Conservation (phyloP, 2,329 filamentous ascomycete species). For the Diplodia sapinea region DNA sequence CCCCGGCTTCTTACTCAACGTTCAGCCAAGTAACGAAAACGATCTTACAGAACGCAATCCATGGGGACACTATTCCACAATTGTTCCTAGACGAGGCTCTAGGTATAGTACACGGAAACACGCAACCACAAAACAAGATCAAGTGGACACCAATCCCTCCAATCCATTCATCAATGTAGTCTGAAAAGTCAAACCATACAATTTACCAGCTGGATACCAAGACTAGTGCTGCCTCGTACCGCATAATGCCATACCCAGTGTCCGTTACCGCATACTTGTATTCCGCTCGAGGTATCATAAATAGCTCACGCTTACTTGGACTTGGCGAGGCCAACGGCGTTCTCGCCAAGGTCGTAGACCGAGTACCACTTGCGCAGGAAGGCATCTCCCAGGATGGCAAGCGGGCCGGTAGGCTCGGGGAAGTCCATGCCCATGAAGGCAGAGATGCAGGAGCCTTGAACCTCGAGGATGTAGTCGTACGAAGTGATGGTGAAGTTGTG, state of each 20-base stretch:
- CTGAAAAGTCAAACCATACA: constrained; percentile 9
- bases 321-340: constrained; percentile 86
- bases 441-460: constrained; percentile 94
- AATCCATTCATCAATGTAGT: not conserved
- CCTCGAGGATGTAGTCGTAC: constrained; percentile 94
- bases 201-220: constrained; percentile 5
- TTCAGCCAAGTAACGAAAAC: no score
- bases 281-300: constrained; percentile 18
- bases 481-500: constrained; percentile 90
- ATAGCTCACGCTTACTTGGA: constrained; percentile 63
- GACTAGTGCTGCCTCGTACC: not conserved
- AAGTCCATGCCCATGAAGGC: constrained; percentile 94
- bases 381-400: constrained; percentile 91
- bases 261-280: constrained; percentile 13
- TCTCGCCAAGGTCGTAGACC: constrained; percentile 91
- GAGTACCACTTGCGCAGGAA: constrained; percentile 88
- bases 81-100: not conserved
- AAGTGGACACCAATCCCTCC: constrained; percentile 5
- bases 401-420: constrained; percentile 83
- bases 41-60: not conserved
- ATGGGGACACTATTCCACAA: not conserved
- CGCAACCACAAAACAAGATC: not conserved
- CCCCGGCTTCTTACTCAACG: no score
- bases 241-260: not conserved
- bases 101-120: not conserved